Evolutionary conservation across 768 basidiomycete species (phyloP).

Genomic region (Cyclocybe aegerita): DNA sequence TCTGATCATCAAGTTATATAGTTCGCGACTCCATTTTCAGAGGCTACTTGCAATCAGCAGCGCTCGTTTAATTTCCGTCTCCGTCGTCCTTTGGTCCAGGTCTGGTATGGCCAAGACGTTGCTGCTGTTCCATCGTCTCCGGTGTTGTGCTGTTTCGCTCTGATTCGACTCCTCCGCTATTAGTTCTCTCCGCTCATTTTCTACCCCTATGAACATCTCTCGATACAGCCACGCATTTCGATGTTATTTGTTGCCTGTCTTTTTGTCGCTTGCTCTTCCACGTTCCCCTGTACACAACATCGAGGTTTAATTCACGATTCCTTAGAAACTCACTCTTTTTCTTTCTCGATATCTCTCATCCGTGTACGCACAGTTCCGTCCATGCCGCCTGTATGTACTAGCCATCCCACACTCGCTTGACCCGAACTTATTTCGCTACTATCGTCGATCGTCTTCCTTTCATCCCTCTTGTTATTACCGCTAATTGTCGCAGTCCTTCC

Average conservation of each 20-base stretch:
- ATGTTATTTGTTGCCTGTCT: slow-evolving; percentile 2
- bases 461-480: too few species aligned
- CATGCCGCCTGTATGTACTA: too few species aligned
- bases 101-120: slow-evolving; percentile 6
- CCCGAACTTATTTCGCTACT: too few species aligned
- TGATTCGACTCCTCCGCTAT: background rate
- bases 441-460: too few species aligned
- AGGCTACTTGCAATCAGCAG: slow-evolving; percentile 71
- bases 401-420: too few species aligned
- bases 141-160: slow-evolving; percentile 1
- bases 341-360: too few species aligned
- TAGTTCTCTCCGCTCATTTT: background rate
- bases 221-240: too few species aligned
- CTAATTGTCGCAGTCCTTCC: too few species aligned
- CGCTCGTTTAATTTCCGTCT: slow-evolving; percentile 48
- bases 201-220: too few species aligned
- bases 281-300: background rate
- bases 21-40: slow-evolving; percentile 77
- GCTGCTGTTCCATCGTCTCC: background rate
- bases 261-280: background rate
- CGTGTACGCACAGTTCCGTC: too few species aligned
- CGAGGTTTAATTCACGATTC: background rate
- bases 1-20: slow-evolving; percentile 24
- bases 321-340: slow-evolving; percentile 3
- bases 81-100: background rate